Base-by-base conservation (phyloP, 2,329 filamentous ascomycete genomes). In the Onygenales sp. region DNA sequence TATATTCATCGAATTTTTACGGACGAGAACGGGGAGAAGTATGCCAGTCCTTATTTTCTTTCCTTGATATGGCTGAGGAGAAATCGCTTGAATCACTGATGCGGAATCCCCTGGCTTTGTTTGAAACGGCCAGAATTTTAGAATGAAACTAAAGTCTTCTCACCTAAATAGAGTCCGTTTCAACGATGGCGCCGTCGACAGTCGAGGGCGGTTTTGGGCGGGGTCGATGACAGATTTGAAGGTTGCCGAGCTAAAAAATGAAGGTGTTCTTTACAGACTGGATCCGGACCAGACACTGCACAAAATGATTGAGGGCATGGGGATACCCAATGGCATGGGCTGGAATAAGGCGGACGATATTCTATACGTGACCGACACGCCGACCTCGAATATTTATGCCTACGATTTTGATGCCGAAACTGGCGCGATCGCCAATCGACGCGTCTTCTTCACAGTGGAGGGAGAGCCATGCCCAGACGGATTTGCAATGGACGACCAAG, bases 201-300 rank as follows among this genome's bases (percentile, higher is more conserved):
- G 83, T 31, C 78, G 84, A 57, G 90, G 91, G 35, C 77, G 89
- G 36, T 93, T 92, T 72, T 95, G 89, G 86, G 77, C 90, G 5
- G 89, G 89, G 7, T 81, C 81, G 57, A 95, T 95, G 87, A 93
- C 89, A 58, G 89, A 95, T 64, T 85, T 88, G 53, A 75, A 83
- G 63, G 74, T 81, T 45, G 79, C 85, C 67, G 79, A 69, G 8
- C 62, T 65, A 6, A 63, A 60, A 53, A 58, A 69, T 51, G 70
- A 71, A 86, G 90, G 89, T 49, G 78, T 84, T 10, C 75, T 95
- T 14, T 87, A 86, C 72, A 79, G 86, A 54, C 84, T 95, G 62
- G 79, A 85, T 65, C 75, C 78, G 11, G 78, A 83, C 63, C 72
- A 81, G 48, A 75, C 74, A 32, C 75, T 85, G 57, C 76, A 81